phyloP scores from a whole-genome alignment of 2,329 filamentous ascomycete species.

The Curvularia eragrostidis region DNA sequence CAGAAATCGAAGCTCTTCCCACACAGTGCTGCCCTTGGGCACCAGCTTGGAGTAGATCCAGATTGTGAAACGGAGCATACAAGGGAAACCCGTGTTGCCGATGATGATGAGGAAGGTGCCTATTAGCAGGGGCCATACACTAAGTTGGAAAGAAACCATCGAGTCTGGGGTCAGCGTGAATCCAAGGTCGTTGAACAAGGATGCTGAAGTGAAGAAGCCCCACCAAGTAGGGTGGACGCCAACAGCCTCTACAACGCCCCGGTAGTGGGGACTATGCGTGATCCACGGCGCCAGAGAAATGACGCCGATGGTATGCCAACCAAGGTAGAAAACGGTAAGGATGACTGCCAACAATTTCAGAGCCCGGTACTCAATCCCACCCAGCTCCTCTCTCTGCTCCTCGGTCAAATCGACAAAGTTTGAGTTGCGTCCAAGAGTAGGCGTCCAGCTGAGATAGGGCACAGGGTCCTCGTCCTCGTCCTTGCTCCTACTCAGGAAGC shows the following conservation, averaged over 20 bases:
- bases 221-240: slow-evolving; percentile 81
- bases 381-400: slow-evolving; percentile 91
- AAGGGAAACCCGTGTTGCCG: slow-evolving; percentile 93
- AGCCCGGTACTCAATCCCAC: slow-evolving; percentile 94
- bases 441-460: slow-evolving; percentile 93
- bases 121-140: slow-evolving; percentile 76
- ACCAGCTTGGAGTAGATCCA: slow-evolving; percentile 77
- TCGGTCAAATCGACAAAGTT: slow-evolving; percentile 87
- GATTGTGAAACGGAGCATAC: slow-evolving; percentile 92
- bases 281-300: slow-evolving; percentile 84
- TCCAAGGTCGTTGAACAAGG: slow-evolving; percentile 93
- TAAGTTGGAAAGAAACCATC: slow-evolving; percentile 86
- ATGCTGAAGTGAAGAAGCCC: slow-evolving; percentile 86
- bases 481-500: slow-evolving; percentile 63
- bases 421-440: slow-evolving; percentile 91
- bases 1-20: slow-evolving; percentile 89
- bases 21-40: slow-evolving; percentile 71
- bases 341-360: slow-evolving; percentile 84
- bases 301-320: slow-evolving; percentile 80
- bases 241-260: slow-evolving; percentile 63
- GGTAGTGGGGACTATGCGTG: slow-evolving; percentile 65
- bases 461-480: slow-evolving; percentile 62
- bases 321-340: slow-evolving; percentile 78
- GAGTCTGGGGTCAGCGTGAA: slow-evolving; percentile 92
- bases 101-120: slow-evolving; percentile 89